These are phyloP conservation scores for Erysimum pusillum DNA, from an alignment of 441 rosid species.

Conservation along the genomic window DNA sequence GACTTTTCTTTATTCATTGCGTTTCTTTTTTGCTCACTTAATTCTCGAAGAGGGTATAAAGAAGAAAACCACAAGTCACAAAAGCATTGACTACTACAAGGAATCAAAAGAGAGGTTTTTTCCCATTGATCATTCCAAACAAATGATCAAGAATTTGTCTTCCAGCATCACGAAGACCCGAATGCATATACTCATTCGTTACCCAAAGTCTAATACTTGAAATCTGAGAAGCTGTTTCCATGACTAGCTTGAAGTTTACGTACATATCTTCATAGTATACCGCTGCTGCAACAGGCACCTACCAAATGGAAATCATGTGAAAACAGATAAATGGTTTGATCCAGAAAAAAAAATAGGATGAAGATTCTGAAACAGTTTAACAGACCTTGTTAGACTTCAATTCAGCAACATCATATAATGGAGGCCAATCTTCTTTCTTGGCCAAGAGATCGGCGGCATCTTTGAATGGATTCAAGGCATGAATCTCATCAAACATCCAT, in stretches of 20 bases:
- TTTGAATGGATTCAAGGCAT: constrained; percentile 74
- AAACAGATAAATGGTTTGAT: constrained; percentile 2
- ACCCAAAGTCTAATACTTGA: constrained; percentile 85
- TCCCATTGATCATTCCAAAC: constrained; percentile 84
- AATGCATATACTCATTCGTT: constrained; percentile 91
- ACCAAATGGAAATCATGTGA: constrained; percentile 30
- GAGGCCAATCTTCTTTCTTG: constrained; percentile 85
- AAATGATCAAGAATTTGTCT: constrained; percentile 78
- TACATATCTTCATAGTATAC: constrained; percentile 90
- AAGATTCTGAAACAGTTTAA: constrained; percentile 48
- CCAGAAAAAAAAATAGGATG: background rate
- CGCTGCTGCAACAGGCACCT: constrained; percentile 93
- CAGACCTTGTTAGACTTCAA: constrained; percentile 75
- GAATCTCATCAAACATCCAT: constrained; percentile 95
- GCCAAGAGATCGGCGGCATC: constrained; percentile 74
- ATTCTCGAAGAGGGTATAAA: constrained; percentile 2
- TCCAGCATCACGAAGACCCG: constrained; percentile 88
- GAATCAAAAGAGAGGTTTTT: constrained; percentile 74
- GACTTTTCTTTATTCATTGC: constrained; percentile 17
- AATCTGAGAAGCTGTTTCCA: constrained; percentile 79
- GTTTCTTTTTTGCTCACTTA: background rate
- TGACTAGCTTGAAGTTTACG: constrained; percentile 81
- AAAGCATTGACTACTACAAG: background rate
- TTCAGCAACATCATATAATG: constrained; percentile 59
- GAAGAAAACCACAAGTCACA: constrained; percentile 19